Base-by-base conservation (phyloP, 371 early-diverging fungal genomes). In the Mucor velutinosus region DNA sequence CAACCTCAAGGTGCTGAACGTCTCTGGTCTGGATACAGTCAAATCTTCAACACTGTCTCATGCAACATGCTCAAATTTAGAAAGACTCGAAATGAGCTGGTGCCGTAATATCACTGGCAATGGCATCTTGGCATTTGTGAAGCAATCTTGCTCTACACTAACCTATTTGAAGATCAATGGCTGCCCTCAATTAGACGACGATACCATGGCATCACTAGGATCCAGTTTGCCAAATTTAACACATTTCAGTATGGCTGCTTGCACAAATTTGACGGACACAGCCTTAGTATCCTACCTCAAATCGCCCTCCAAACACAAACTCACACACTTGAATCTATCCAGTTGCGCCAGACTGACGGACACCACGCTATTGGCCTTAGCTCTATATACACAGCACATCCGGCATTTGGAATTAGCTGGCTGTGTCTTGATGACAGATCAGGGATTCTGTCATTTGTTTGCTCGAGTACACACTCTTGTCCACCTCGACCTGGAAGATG, bases 401-500 rank as follows among this genome's bases (percentile, higher is more conserved):
- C 77, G 80, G 0, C 88, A 84, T 45, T 77, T 88, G 17, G 84
- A 85, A 57, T 67, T 88, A 25, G 75, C 88, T 0, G 80, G 80
- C 21, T 86, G 88, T 59, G 75, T 77, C 2, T 58, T 67, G 12
- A 58, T 88, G 19, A 79, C 80, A 0, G 86, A 88, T 56, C 79
- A 81, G 23, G 88, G 86, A 1, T 75, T 86, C 7, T 59, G 73
- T 17, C 66, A 73, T 57, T 60, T 88, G 23, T 73, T 79, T 4
- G 81, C 82, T 39, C 73, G 81, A 4, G 64, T 85, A 37, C 65
- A 70, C 0, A 71, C 66, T 4, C 71, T 88, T 15, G 67, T 73
- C 0, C 65, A 76, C 60, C 58, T 88, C 19, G 88, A 88, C 65
- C 77, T 88, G n/a, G 88, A 88, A 41, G 87, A 85, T 19, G 66